Conservation (phyloP, 306 rosid genomes). For the Astragalus glycyphyllos region DNA sequence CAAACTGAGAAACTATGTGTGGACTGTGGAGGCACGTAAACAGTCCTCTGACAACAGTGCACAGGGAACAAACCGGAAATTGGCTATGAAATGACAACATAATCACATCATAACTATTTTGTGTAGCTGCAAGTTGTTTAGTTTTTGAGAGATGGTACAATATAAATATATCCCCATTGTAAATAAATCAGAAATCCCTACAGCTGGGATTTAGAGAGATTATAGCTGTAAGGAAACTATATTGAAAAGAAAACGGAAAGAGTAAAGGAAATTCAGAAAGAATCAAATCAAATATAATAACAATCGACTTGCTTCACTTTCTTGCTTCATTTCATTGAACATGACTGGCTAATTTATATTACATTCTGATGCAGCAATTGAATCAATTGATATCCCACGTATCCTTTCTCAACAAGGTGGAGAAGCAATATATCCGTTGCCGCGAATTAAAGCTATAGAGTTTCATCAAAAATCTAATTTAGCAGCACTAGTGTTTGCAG, state of each 20-base stretch:
- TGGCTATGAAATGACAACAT: neutral
- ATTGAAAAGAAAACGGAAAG: neutral
- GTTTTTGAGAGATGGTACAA: no score
- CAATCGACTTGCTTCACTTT: constrained; percentile 32
- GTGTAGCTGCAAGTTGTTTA: neutral
- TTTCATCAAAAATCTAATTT: constrained; percentile 92
- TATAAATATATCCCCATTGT: no score
- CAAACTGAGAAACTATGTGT: neutral
- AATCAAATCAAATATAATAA: constrained; percentile 20
- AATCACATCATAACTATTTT: no score
- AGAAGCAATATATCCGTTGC: constrained; percentile 94
- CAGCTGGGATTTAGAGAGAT: no score
- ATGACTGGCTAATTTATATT: constrained; percentile 41
- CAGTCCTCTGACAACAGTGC: no score
- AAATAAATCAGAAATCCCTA: no score
- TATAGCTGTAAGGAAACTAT: no score
- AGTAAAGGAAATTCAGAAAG: constrained; percentile 12
- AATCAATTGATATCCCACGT: constrained; percentile 91
- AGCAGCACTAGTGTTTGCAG: constrained; percentile 88
- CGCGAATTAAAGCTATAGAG: constrained; percentile 79
- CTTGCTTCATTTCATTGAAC: constrained; percentile 22
- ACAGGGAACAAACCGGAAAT: neutral
- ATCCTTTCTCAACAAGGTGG: constrained; percentile 99
- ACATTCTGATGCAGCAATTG: constrained; percentile 74
- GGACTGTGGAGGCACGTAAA: neutral